Percentiles rank a stretch among this genome's conserved stretches.
Conservation (phyloP, 495 filamentous ascomycete species). For the Chlorociboria aeruginascens region DNA sequence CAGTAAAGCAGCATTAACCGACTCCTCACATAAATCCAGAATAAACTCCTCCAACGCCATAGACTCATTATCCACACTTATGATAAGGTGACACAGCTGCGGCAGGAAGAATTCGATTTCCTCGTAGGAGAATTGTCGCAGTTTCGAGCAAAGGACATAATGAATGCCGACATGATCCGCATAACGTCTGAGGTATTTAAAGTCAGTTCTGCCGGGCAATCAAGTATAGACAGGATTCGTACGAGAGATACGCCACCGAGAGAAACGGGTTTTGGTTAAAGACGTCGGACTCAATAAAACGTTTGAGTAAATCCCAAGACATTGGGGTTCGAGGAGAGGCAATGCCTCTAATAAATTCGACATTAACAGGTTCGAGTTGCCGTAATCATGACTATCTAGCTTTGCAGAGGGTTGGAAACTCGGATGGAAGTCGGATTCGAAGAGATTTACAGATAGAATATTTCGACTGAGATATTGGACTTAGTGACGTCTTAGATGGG, state of each 20-base stretch:
- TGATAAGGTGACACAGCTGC: constrained; percentile 66
- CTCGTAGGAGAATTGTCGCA: constrained; percentile 68
- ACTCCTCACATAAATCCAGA: constrained; percentile 67
- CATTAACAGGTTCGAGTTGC: constrained; percentile 10
- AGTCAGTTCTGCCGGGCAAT: not conserved
- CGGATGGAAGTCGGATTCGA: no score
- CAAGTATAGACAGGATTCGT: constrained; percentile 23
- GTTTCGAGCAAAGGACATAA: constrained; percentile 67
- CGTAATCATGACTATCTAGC: no score
- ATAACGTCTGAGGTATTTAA: constrained; percentile 45
- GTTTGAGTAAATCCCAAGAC: constrained; percentile 55
- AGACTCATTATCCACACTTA: constrained; percentile 71
- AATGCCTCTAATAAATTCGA: constrained; percentile 19
- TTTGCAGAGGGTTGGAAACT: no score
- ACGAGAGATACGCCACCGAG: constrained; percentile 69
- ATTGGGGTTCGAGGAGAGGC: constrained; percentile 15
- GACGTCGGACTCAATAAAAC: constrained; percentile 71
- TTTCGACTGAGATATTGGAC: no score
- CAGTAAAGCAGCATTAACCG: constrained; percentile 62
- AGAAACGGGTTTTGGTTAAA: constrained; percentile 73
- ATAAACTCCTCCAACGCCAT: constrained; percentile 76
- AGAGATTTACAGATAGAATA: no score
- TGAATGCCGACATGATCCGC: constrained; percentile 72
- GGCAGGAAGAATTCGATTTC: constrained; percentile 79
- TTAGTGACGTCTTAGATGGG: no score